Evolutionary conservation across 2,329 filamentous ascomycete species (phyloP), one percentile per base, ranked within the genome.

Genomic region (Arthrobotrys sphaeroides): DNA sequence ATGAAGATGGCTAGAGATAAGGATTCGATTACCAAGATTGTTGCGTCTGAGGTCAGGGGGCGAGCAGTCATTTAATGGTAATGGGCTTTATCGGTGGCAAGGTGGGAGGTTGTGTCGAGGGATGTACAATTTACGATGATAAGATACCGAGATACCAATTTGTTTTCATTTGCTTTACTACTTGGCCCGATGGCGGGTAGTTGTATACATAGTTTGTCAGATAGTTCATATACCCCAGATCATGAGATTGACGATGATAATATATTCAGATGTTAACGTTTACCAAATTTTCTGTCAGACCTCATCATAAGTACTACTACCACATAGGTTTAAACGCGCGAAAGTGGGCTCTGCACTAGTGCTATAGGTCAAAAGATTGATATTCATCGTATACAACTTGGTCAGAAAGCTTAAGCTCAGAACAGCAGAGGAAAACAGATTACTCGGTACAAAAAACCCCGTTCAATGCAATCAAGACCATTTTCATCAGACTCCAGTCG

Each of bases 91-190:
- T 9, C 6, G 10, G 1, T 7, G 22, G 20, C 20, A 7, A 31
- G 9, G 43, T 20, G 16, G n/a, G 10, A 22, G 26, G n/a, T 9
- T 36, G n/a, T 28, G 5, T 33, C 33, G 12, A 36, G 22, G 33
- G 36, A 13, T 28, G 33, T 36, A 45, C 2, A 16, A 12, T 13
- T 40, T 40, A 45, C 5, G 12, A 26, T 18, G 22, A 51, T 53
- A 65, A 43, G 69, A 73, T 73, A 73, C 69, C 69, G 59, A 43
- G 69, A 73, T 73, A 73, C 69, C 69, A 67, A 67, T 64, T 55
- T 73, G 59, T 18, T 67, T 67, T 67, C 12, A n/a, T 53, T 60
- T 4, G 12, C 9, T 36, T 59, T 20, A 26, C 31, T 22, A 13
- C 38, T 49, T 16, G 18, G 10, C 16, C 13, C 20, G 16, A 55